Base-by-base conservation (phyloP, 2,329 filamentous ascomycete genomes). In the Aspergillus ustus region DNA sequence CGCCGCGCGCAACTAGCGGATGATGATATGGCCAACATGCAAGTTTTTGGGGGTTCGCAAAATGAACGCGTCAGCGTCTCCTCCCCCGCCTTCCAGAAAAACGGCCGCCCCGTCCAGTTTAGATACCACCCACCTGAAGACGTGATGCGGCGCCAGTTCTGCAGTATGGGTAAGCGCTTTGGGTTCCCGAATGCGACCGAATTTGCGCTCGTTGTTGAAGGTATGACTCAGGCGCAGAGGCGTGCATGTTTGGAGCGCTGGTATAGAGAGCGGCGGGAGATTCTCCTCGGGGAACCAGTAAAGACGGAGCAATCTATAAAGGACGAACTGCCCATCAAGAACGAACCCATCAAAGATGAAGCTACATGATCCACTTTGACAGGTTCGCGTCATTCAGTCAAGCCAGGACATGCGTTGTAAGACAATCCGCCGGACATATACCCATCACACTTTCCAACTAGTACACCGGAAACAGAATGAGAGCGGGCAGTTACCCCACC, bases 151-250 rank as follows among this genome's bases (percentile, higher is more conserved):
- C 84, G 94, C 19, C 93, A 98, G 71, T 96, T 99, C 71, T 96
- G 93, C 77, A 90, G 89, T 28, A 97, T 98, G 91, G 92, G 93
- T 1, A 85, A 83, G 69, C 86, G 87, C 58, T 91, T 92, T 74
- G 92, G 91, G 0, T 96, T 92, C 72, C 81, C 84, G 1, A 89
- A 86, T 72, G 88, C 89, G 1, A 91, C 88, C 0, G 90, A 95
- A 63, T 98, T 98, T 82, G 95, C 93, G 3, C 80, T 97, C 43
- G 87, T 93, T 15, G 93, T 98, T 3, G 95, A 98, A 77, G 86
- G 88, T 15, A 96, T 93, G 91, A 96, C 91, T 50, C 91, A 94
- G 74, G 91, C 90, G 71, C 85, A 95, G 78, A 81, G 94, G 70
- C 84, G 91, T 63, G 88, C 89, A 67, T 93, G 87, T 75, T 80